Base-by-base conservation (phyloP, 768 basidiomycete species). In the Lepiota brunneoincarnata region DNA sequence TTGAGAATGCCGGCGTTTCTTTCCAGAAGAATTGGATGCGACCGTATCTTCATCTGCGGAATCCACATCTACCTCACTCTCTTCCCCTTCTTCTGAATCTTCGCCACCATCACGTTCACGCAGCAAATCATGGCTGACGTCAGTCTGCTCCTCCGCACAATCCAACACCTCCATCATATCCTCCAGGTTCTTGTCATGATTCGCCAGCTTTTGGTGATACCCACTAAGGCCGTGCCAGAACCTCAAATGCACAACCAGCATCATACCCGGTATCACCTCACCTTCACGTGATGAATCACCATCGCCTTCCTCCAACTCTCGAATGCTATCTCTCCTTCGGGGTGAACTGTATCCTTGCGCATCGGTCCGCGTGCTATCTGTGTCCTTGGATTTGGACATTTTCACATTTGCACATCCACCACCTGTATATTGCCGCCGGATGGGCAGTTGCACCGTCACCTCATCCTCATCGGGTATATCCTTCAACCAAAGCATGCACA, bases 111-210 rank as follows among this genome's bases (percentile, higher is more conserved):
- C 31, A 4, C 7, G 31, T 31, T 64, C 64, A 21, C 64, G 58
- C 6, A 64, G 49, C 24, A 63, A 50, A n/a, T 67, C 63, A 23
- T 59, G 52, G 15, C 58, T 63, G 10, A 62, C 51, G 11, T 68
- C 67, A 39, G 70, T 68, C 14, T 62, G 58, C 20, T 70, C 70
- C 55, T 75, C 71, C 15, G 69, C 74, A 54, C 71, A 74, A 55
- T 77, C 74, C 37, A 78, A 59, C 23, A 69, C 72, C 57, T 75
- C 67, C 72, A 76, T 76, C 42, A 76, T 75, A 44, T 73, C 71
- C 24, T 58, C 63, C 56, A 76, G 61, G 41, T 67, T 67, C 42
- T 47, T 50, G 44, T 77, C 75, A 45, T 69, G 62, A 37, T 65
- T 63, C 4, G 74, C 72, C 7, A 70, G 31, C 18, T 59, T 36